Conservation (phyloP, 208 protist species). For the Trypanosoma cruzi region DNA sequence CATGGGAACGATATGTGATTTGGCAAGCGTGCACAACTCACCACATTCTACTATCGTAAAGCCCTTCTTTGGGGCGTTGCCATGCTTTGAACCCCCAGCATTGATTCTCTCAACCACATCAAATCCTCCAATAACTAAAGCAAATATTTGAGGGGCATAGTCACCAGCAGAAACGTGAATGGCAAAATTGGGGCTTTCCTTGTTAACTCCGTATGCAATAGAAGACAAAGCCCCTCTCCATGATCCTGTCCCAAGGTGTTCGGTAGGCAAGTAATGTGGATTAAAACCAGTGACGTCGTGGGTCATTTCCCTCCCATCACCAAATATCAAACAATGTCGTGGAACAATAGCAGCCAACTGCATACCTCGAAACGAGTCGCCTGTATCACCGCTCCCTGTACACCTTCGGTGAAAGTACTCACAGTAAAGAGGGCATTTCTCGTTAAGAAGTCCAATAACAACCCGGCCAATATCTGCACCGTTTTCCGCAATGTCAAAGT, state of each 20-base stretch:
- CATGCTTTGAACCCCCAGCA: constrained; percentile 75
- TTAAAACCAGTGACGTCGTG: constrained; percentile 82
- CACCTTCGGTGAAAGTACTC: constrained; percentile 90
- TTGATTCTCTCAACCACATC: constrained; percentile 90
- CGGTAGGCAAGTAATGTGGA: constrained; percentile 70
- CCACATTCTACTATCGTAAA: constrained; percentile 82
- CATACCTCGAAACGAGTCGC: constrained; percentile 85
- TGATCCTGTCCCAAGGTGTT: constrained; percentile 65
- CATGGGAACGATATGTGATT: constrained; percentile 81
- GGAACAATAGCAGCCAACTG: constrained; percentile 71
- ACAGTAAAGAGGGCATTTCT: constrained; percentile 89
- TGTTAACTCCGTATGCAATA: constrained; percentile 74
- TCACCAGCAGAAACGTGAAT: constrained; percentile 86
- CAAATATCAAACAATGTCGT: constrained; percentile 81
- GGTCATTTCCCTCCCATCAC: constrained; percentile 78
- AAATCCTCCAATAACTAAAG: constrained; percentile 84
- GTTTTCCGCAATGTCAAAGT: constrained; percentile 88
- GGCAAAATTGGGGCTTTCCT: constrained; percentile 86
- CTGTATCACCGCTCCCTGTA: constrained; percentile 70
- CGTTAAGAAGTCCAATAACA: constrained; percentile 86
- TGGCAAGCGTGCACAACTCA: constrained; percentile 88
- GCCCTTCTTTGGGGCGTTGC: constrained; percentile 75
- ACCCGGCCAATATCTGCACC: constrained; percentile 78
- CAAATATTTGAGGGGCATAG: constrained; percentile 86
- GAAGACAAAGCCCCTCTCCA: constrained; percentile 84